Evolutionary conservation across 495 filamentous ascomycete genomes (phyloP).

Genomic region (Parathielavia appendiculata): DNA sequence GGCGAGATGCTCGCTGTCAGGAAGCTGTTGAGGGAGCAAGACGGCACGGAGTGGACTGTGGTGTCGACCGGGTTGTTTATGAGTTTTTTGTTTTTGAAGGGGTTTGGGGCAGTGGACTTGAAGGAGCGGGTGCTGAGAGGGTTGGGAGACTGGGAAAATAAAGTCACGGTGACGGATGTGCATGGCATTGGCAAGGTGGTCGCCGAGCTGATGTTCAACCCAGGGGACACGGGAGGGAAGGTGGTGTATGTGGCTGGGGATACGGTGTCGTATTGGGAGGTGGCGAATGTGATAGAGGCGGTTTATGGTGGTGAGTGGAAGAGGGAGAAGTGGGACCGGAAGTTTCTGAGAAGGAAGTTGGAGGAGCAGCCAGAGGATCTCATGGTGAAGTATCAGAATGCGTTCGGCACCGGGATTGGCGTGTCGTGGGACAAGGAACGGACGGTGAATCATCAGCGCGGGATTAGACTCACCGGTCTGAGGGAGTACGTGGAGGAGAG

Average conservation of each 20-base stretch:
- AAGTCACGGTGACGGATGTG: constrained; percentile 53
- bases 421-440: constrained; percentile 52
- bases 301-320: constrained; percentile 29
- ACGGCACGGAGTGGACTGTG: constrained; percentile 49
- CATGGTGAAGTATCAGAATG: constrained; percentile 54
- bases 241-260: constrained; percentile 56
- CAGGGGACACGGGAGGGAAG: constrained; percentile 26
- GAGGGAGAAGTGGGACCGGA: constrained; percentile 43
- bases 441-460: constrained; percentile 45
- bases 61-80: constrained; percentile 61
- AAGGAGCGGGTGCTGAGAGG: constrained; percentile 39
- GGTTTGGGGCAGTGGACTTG: constrained; percentile 52
- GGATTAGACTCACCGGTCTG: constrained; percentile 38
- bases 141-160: constrained; percentile 52
- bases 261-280: constrained; percentile 49
- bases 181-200: constrained; percentile 55
- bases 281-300: constrained; percentile 24
- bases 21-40: constrained; percentile 45
- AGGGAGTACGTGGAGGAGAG: constrained; percentile 36
- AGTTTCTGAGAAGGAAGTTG: constrained; percentile 38
- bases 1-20: constrained; percentile 58
- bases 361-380: constrained; percentile 42
- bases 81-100: constrained; percentile 55
- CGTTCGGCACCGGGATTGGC: constrained; percentile 55
- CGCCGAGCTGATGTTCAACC: constrained; percentile 45